Base-by-base conservation (phyloP, 2,329 filamentous ascomycete genomes). In the Rugonectria rugulosa region DNA sequence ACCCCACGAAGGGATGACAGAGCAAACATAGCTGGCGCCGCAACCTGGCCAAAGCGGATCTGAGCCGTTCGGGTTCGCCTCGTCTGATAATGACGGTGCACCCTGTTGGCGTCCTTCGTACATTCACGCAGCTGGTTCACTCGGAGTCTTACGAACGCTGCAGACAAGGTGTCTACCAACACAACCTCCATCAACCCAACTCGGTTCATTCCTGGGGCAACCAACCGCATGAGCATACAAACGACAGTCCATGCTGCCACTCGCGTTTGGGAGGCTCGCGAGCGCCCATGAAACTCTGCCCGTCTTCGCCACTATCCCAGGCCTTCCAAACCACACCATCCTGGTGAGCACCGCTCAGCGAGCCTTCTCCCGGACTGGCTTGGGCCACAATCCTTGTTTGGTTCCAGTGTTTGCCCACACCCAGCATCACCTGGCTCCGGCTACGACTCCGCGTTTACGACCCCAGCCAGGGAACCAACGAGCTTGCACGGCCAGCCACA, bases 371-470 rank as follows among this genome's bases (percentile, higher is more conserved):
- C 50, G 44, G 20, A 40, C 45, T 41, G 50, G 40, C 42, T 43
- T 27, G 42, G 47, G 37, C 38, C 40, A 29, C 21, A 36, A 56
- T 32, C 52, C 47, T 59, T 52, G 47, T 48, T 55, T 46, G 44
- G 43, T 53, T 50, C 43, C 53, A 56, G 47, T 59, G 46, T 56
- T 56, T 55, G 48, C 56, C 43, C 48, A 49, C 56, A 41, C 37
- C 56, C 42, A 56, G 56, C 56, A 48, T 47, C 52, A 43, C 56
- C 56, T 58, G 45, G 51, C 51, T 51, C 48, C 42, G 31, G 51
- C 55, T 54, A 40, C 55, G 27, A 44, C 50, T 54, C 50, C 46
- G 48, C 44, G 51, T 50, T 29, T 40, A 50, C 27, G 40, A 54
- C 49, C 54, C 55, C 45, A 51, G 53, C 41, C 41, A 34, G 34